Base-by-base conservation (phyloP, 2,329 filamentous ascomycete species). In the Thermothelomyces thermophilus region DNA sequence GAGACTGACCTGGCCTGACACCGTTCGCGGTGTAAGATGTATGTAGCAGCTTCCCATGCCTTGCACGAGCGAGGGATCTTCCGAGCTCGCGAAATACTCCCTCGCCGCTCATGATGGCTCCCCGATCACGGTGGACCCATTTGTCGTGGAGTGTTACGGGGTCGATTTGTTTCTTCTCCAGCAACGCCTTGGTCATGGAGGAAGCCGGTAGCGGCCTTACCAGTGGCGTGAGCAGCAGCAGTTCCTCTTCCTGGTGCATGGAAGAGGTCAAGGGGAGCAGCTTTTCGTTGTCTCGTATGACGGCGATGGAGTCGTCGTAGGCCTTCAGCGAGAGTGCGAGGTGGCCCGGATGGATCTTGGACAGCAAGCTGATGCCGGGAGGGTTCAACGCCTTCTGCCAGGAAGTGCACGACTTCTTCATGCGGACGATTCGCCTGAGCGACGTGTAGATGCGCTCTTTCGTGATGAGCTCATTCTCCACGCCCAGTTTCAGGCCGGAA, bases 1-100 rank as follows among this genome's bases (percentile, higher is more conserved):
- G 19, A 10, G 7, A 51, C 65, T 64, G 55, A 78, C 76, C 75
- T 65, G 90, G 90, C 33, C 90, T 79, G 3, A 97, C 84, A 13
- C 90, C 90, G 59, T 95, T 95, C 1, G 90, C 87, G 0, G 91
- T 96, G 63, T 97, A 97, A 11, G 90, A 96, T 1, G 91, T 95
- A 66, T 97, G 90, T 14, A 96, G 72, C 5, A 96, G 80, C 61
- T 93, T 87, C 17, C 90, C 89, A 58, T 87, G 89, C 19, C 90
- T 77, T 56, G 90, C 86, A 46, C 91, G 79, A 10, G 91, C 90
- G n/a, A 97, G 72, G 6, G 87, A 88, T 59, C 88, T 81, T 1
- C 91, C 91, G 20, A 97, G 76, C 63, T 95, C 90, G 59, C 89
- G 79, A 61, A 97, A 97, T 0, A 97, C 90, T 26, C 87, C 84